Percentiles rank a stretch among this genome's conserved stretches.
These are phyloP conservation scores for Amoebophrya sp. DNA, from an alignment of 169 alveolate genomes.

Conservation along the genomic window DNA sequence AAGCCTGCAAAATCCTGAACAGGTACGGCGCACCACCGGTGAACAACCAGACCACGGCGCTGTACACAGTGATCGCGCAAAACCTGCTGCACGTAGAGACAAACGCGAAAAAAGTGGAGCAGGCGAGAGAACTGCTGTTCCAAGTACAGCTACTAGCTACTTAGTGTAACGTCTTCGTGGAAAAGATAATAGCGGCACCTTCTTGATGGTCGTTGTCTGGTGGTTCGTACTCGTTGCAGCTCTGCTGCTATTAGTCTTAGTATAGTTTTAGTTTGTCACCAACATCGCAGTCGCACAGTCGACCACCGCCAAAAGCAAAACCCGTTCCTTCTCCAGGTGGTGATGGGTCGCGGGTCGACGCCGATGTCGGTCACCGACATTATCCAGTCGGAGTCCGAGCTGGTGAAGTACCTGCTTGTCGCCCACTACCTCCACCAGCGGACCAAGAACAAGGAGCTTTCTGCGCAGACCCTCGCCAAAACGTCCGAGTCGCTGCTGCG, in stretches of 20 bases:
- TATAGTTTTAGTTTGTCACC: background rate
- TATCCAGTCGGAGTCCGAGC: background rate
- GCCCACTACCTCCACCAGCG: background rate
- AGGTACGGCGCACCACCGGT: background rate
- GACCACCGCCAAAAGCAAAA: too few species aligned
- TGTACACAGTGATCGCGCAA: background rate
- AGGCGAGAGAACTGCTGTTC: background rate
- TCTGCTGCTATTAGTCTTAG: constrained; percentile 51
- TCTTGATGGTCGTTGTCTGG: too few species aligned
- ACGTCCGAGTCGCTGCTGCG: background rate
- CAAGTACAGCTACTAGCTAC: background rate
- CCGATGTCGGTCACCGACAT: background rate
- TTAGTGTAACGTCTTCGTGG: too few species aligned
- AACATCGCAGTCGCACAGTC: too few species aligned
- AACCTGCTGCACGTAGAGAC: background rate
- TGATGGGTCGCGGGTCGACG: background rate
- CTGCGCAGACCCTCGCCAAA: background rate
- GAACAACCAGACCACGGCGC: background rate
- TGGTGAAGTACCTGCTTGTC: background rate
- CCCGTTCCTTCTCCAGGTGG: background rate
- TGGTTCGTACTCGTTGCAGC: too few species aligned
- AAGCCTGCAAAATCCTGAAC: background rate
- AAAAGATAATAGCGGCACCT: too few species aligned
- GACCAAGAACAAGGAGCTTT: background rate
- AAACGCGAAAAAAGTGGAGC: background rate